Base-by-base conservation (phyloP, 805 yeast species). In the Nakazawaea populi region DNA sequence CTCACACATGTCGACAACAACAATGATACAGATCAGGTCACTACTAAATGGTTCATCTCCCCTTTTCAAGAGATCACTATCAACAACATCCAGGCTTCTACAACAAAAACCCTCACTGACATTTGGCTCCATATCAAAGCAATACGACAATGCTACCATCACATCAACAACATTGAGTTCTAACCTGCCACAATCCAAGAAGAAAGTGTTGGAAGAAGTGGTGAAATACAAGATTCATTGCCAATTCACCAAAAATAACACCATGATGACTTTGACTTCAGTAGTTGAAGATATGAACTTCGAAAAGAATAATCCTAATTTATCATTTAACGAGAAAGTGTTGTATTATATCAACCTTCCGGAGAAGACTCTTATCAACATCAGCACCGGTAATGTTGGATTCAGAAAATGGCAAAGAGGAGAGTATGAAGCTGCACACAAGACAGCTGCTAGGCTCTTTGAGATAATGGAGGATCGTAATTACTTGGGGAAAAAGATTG, bases 341-440 rank as follows among this genome's bases (percentile, higher is more conserved):
- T 73, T 89, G 46, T 87, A 89, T 64, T 85, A 85, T 69, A 72
- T 89, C 58, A 82, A 85, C 55, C 78, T 91, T 46, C 94, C 90
- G 29, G 92, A 91, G 67, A 85, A 81, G 55, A 83, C 85, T 31
- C 76, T 79, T 56, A 64, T 85, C 43, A 79, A 85, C 27, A 70
- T 88, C 47, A 79, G 89, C 6, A 85, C 96, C 0, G 99, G 99
- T 47, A 81, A 79, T 63, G 73, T 89, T 47, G 99, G 98, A 3
- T 92, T 90, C 74, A 79, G 89, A 61, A 89, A 90, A 61, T 80
- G 94, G 14, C 89, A 89, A 51, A 82, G 97, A 68, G 89, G 95
- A 46, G 96, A 89, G 66, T 89, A 88, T 62, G 99, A 92, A 69
- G 97, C 96, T 1, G 86, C 86, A 11, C 91, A 85, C 73, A 97